Conservation (phyloP, 306 rosid genomes). For the Dicorynia guianensis region DNA sequence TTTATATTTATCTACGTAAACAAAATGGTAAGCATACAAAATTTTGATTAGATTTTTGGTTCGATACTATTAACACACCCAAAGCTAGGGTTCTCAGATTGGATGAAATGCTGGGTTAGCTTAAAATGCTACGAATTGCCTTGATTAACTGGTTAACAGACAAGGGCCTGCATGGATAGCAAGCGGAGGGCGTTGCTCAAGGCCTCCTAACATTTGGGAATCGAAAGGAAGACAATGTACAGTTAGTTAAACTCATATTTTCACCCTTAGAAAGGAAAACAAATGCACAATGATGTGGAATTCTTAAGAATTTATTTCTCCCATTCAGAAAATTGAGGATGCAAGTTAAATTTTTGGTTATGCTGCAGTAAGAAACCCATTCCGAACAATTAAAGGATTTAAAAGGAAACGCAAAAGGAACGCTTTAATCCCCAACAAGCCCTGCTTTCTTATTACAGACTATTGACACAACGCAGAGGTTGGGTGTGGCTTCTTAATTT, state of each 20-base stretch:
- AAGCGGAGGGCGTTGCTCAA: neutral
- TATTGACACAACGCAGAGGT: slow-evolving; percentile 30
- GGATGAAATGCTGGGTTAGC: neutral
- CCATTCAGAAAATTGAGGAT: neutral
- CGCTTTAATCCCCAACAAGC: neutral
- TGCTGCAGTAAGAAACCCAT: slow-evolving; percentile 37
- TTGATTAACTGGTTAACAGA: too few species aligned
- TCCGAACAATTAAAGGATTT: slow-evolving; percentile 25
- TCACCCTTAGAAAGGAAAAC: too few species aligned
- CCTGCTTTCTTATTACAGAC: neutral
- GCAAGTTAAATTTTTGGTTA: neutral
- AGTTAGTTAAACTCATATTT: too few species aligned
- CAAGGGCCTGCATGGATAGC: neutral
- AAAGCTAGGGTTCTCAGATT: neutral
- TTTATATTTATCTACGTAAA: neutral
- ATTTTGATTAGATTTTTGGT: neutral
- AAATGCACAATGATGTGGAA: too few species aligned
- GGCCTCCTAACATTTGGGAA: neutral
- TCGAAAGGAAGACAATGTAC: neutral
- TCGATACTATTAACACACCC: neutral
- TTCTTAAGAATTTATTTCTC: too few species aligned
- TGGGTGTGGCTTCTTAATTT: slow-evolving; percentile 47
- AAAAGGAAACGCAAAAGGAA: neutral
- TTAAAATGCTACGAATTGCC: neutral
- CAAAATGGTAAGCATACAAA: neutral